Base-by-base conservation (phyloP, 2,329 filamentous ascomycete genomes). In the Hypoxylon sp. region DNA sequence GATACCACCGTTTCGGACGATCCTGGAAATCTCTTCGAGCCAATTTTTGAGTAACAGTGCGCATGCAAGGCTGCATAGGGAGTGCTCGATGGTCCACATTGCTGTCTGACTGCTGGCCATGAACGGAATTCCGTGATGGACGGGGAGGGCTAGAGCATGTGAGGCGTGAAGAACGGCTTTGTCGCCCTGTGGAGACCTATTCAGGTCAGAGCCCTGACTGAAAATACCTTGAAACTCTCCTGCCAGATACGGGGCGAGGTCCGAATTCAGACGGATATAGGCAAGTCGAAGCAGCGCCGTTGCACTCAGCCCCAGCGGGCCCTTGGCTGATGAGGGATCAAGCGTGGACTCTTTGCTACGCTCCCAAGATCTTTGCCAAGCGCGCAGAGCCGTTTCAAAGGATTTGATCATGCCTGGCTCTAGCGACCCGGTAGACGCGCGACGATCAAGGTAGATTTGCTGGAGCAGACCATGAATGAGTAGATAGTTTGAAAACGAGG, bases 51-150 rank as follows among this genome's bases (percentile, higher is more conserved):
- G 68, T 3, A 81, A 58, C 1, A 81, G 65, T 0, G 81, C 81
- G 52, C 81, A 83, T 62, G 83, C 81, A 13, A 83, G 68, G 56
- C 78, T 81, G 69, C 79, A 82, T 4, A 84, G 71, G 1, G 80
- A 80, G 62, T 84, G 81, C 62, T 83, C 80, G 23, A 83, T 79
- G 31, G 78, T 80, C 82, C 81, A 84, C 65, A 82, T 80, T 51
- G 82, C 79, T 1, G 80, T 81, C 65, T 83, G 80, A 1, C 78
- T 82, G 41, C 75, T 74, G 2, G 81, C 80, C 31, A 83, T 81
- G 47, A 81, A 81, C 46, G 79, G 76, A 46, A 83, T 78, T 1
- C 82, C 82, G 7, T 83, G 73, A 35, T 80, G 75, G 2, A 83
- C 79, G 0, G 80, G 81, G 21, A 84, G 81, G 8, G 81, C 82